Evolutionary conservation across 108 stramenopile genomes (phyloP), one percentile per base, ranked within the genome.

Genomic region (Bacterosira constricta): DNA sequence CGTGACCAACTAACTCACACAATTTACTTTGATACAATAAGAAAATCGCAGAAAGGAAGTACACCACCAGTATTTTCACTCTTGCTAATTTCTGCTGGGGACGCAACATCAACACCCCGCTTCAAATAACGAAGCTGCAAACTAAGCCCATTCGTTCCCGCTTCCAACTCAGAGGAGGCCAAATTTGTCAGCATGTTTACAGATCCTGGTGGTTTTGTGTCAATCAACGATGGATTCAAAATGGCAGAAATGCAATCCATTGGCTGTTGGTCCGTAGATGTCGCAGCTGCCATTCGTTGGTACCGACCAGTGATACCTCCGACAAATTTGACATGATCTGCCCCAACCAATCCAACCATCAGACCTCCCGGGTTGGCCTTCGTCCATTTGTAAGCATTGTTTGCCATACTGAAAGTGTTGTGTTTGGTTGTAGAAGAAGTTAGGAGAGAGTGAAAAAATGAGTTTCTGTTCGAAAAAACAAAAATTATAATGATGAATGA

Each of bases 311-410:
- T 84, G 29, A 93, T 85, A 4, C 91, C 91, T 31, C 83, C 77
- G 13, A 60, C 46, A 59, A 87, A 93, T 36, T 90, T 90, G 49
- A 90, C 89, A 66, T 93, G 91, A 57, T 93, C 91, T 4, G 89
- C 87, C 25, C 88, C 89, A 9, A 90, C 86, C 49, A 90, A 37
- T 7, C 86, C 86, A 41, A 90, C 57, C 21, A 93, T 49, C n/a
- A 90, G 64, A 11, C 89, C 86, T 15, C 75, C 80, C 0, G 80
- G 74, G 69, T 93, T 79, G 2, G 63, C 52, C 9, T 47, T 46
- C 12, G 69, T 61, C 89, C 89, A 93, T 23, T 61, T 58, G 23
- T 75, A 67, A 0, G 89, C 86, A 38, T 50, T 61, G 8, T 59
- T 71, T 18, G 92, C 92, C 92, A 93, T 93, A n/a, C n/a, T n/a